Evolutionary conservation across 2,329 filamentous ascomycete genomes (phyloP).

Genomic region (Fusarium subtropicale): DNA sequence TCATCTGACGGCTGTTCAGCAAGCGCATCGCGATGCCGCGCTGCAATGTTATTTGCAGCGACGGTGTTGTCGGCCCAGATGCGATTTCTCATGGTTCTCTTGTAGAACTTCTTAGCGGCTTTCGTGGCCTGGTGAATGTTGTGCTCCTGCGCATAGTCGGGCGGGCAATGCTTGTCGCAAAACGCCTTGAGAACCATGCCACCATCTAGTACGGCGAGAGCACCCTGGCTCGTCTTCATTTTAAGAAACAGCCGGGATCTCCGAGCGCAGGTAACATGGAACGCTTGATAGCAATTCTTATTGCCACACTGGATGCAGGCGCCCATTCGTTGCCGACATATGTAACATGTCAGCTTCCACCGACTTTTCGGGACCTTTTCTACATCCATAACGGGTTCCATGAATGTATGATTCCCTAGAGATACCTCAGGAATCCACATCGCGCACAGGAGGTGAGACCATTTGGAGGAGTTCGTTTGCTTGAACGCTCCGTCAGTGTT

Average conservation of each 20-base stretch:
- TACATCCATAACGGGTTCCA: slow-evolving; percentile 98
- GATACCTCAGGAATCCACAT: slow-evolving; percentile 99
- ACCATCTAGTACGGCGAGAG: slow-evolving; percentile 80
- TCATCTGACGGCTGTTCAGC: slow-evolving; percentile 82
- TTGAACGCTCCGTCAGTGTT: slow-evolving; percentile 99
- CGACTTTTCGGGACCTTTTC: slow-evolving; percentile 95
- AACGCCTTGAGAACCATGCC: slow-evolving; percentile 90
- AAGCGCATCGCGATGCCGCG: slow-evolving; percentile 72
- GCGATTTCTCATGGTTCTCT: slow-evolving; percentile 85
- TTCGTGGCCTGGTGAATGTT: slow-evolving; percentile 82
- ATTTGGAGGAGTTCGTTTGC: slow-evolving; percentile 94
- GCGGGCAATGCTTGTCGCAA: slow-evolving; percentile 93
- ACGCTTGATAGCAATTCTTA: slow-evolving; percentile 96
- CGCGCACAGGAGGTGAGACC: slow-evolving; percentile 95
- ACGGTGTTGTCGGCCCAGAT: slow-evolving; percentile 93
- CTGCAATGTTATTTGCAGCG: slow-evolving; percentile 83
- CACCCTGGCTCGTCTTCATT: slow-evolving; percentile 93
- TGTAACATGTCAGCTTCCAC: slow-evolving; percentile 95
- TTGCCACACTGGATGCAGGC: slow-evolving; percentile 98
- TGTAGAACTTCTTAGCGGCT: slow-evolving; percentile 90
- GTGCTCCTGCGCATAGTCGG: slow-evolving; percentile 88
- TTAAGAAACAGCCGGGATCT: slow-evolving; percentile 88
- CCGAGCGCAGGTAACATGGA: slow-evolving; percentile 95
- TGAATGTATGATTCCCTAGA: slow-evolving; percentile 94
- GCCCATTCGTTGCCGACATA: slow-evolving; percentile 97